A percentile compares a stretch with the other conserved stretches of the same genome.
phyloP scores from a whole-genome alignment of 148 eudicot species.

The Beta vulgaris region DNA sequence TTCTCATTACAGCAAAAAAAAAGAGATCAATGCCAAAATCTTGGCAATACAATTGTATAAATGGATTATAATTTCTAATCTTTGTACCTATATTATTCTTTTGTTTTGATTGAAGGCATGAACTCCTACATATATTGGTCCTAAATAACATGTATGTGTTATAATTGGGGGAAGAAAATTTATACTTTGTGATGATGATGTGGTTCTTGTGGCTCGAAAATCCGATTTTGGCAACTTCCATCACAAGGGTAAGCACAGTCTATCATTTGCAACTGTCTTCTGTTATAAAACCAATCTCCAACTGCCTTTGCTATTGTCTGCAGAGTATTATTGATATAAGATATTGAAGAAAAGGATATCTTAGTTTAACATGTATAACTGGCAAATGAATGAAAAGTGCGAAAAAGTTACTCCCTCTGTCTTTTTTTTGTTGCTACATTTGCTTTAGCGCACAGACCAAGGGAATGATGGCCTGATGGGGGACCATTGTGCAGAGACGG shows the following conservation, averaged over 20 bases:
- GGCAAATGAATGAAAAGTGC: no score
- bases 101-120: neutral
- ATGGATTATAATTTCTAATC: slow-evolving; percentile 18
- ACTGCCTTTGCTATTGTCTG: slow-evolving; percentile 87
- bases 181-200: slow-evolving; percentile 27
- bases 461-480: no score
- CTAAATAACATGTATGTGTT: neutral
- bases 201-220: slow-evolving; percentile 49
- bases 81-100: slow-evolving; percentile 4
- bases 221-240: slow-evolving; percentile 63
- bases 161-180: neutral
- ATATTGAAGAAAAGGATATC: no score
- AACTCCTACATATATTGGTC: neutral
- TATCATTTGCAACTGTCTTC: slow-evolving; percentile 60
- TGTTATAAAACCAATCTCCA: slow-evolving; percentile 82
- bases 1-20: neutral
- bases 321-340: slow-evolving; percentile 9
- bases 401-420: no score
- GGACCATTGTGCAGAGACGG: no score
- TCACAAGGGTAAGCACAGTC: slow-evolving; percentile 96
- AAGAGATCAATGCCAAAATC: neutral
- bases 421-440: no score
- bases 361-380: no score
- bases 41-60: slow-evolving; percentile 10
- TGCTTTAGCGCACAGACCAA: no score